A percentile compares a stretch with the other conserved stretches of the same genome.
Conservation (phyloP, 257 asterid genomes). For the Eucommia ulmoides region DNA sequence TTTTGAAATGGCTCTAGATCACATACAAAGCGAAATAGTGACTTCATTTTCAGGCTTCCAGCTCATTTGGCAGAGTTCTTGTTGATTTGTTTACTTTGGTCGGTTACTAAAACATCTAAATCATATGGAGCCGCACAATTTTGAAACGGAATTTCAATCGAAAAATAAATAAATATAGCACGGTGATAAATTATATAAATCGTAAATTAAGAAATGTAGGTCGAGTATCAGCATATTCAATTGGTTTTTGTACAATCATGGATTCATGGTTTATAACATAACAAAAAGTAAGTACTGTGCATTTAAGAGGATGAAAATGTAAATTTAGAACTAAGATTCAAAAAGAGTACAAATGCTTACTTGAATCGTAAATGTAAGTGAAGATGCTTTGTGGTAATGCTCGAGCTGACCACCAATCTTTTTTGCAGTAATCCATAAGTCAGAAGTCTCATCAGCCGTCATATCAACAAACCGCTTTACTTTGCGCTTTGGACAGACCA, state of each 20-base stretch:
- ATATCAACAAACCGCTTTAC: constrained; percentile 76
- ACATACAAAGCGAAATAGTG: too few species aligned
- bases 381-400: constrained; percentile 77
- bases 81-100: too few species aligned
- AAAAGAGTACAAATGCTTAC: constrained; percentile 30
- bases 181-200: not conserved
- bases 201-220: not conserved
- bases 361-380: constrained; percentile 76
- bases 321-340: not conserved
- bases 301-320: too few species aligned
- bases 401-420: constrained; percentile 71
- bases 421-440: constrained; percentile 72
- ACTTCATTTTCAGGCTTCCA: too few species aligned
- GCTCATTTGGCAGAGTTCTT: too few species aligned
- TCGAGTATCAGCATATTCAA: not conserved
- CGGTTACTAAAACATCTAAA: too few species aligned
- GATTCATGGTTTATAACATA: too few species aligned
- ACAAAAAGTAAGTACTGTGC: too few species aligned
- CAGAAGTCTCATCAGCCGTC: constrained; percentile 66
- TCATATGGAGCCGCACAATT: too few species aligned
- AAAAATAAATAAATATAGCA: not conserved
- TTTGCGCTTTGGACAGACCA: constrained; percentile 84
- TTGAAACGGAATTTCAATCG: not conserved
- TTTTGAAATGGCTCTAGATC: too few species aligned
- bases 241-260: not conserved